Evolutionary conservation across 805 yeast species (phyloP), one percentile per base, ranked within the genome.

Genomic region (Kuraishia hungarica): DNA sequence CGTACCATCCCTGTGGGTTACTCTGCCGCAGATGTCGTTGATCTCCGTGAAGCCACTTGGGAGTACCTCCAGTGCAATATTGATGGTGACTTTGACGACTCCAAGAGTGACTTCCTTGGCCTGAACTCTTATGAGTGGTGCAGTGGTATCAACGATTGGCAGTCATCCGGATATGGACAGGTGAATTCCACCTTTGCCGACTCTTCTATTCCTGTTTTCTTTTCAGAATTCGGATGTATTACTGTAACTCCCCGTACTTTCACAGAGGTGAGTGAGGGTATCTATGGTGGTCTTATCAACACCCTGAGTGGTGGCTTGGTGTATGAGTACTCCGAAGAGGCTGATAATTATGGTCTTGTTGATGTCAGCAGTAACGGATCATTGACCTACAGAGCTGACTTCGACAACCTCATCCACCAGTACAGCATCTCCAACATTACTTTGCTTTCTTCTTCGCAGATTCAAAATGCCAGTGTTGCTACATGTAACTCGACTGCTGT

Each of bases 91-190:
- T 81, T 74, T 52, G 86, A 81, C 19, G 72, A 73, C 60, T 87
- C 92, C 17, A 80, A 82, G 61, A 76, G 86, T n/a, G 97, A 93
- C 68, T 91, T 93, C 76, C 91, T 87, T 69, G 99, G 97, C 15
- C 81, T 93, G 67, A 93, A 94, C 75, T 89, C 96, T 53, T 94
- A 94, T 71, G 87, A 90, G 58, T 93, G 98, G 98, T 94, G 98
- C 74, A 89, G 96, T 0, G 89, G 89, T 51, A 64, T 71, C 39
- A 81, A 86, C 29, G 74, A 80, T 62, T 89, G 87, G 85, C 59
- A 71, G 20, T 70, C 81, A 7, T 83, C 92, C 2, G 97, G 96
- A 50, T 92, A 87, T 69, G 80, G 74, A 50, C 66, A 67, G 19
- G 73, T 89, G 60, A 82, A 84, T 62, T 65, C 80, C 51, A 80